Percentiles rank a stretch among this genome's conserved stretches.
Conservation (phyloP, 352 stramenopile species). For the Aphanomyces invadans region DNA sequence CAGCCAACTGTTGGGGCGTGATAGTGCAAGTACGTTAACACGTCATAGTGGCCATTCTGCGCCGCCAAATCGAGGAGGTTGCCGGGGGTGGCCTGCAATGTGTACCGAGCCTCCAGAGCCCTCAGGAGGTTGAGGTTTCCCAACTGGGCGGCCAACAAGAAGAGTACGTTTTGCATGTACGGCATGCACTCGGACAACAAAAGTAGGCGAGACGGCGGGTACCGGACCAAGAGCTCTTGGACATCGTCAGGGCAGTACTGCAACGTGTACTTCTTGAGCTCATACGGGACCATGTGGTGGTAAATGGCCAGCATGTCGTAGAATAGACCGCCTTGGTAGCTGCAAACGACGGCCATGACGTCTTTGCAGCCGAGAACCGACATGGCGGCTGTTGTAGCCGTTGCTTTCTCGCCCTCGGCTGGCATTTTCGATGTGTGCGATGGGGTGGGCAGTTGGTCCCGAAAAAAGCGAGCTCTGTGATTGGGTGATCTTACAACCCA, state of each 20-base stretch:
- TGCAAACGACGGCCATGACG: neutral
- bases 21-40: neutral
- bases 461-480: too few relatives aligned
- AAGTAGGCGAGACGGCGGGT: neutral
- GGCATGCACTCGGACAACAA: neutral
- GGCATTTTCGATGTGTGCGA: too few relatives aligned
- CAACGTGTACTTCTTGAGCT: neutral
- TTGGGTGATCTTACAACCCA: too few relatives aligned
- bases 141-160: neutral
- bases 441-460: too few relatives aligned
- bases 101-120: neutral
- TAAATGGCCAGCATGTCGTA: neutral
- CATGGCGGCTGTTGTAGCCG: too few relatives aligned
- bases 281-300: neutral
- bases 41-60: constrained; percentile 5
- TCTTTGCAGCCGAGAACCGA: too few relatives aligned
- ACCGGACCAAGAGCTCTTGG: neutral
- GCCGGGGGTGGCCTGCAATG: neutral
- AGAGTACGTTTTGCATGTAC: constrained; percentile 5
- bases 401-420: too few relatives aligned
- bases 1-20: neutral
- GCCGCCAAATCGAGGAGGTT: neutral
- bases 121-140: neutral
- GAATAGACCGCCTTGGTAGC: neutral
- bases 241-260: neutral